Evolutionary conservation across 2,329 filamentous ascomycete genomes (phyloP).

Genomic region (Fusarium cyanostomum): DNA sequence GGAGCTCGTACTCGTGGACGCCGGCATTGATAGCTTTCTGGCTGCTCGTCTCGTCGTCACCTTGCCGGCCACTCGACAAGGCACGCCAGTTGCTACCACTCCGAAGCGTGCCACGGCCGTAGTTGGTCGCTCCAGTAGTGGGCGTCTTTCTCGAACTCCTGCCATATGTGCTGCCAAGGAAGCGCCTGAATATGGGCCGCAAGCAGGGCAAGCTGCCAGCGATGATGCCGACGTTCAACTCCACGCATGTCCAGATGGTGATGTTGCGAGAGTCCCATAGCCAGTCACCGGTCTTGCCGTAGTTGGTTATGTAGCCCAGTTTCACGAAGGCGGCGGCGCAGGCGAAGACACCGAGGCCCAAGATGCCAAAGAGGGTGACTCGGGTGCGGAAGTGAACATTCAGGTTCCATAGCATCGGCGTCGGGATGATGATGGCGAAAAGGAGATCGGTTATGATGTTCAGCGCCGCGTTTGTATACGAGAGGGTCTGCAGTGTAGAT

Average conservation of each 20-base stretch:
- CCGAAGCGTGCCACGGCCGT: slow-evolving; percentile 38
- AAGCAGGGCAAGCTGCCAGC: slow-evolving; percentile 50
- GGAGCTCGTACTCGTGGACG: slow-evolving; percentile 42
- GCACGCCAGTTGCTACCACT: slow-evolving; percentile 40
- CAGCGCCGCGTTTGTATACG: slow-evolving; percentile 53
- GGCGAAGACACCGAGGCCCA: slow-evolving; percentile 57
- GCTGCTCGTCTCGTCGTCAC: slow-evolving; percentile 42
- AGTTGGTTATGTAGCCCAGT: slow-evolving; percentile 49
- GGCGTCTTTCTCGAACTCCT: slow-evolving; percentile 43
- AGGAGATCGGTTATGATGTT: slow-evolving; percentile 51
- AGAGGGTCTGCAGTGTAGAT: slow-evolving; percentile 52
- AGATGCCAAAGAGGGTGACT: slow-evolving; percentile 51
- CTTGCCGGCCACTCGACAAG: slow-evolving; percentile 33
- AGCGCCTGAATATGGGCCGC: slow-evolving; percentile 47
- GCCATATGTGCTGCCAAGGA: slow-evolving; percentile 46
- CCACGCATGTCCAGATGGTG: slow-evolving; percentile 57
- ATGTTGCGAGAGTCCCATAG: slow-evolving; percentile 58
- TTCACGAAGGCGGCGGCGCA: slow-evolving; percentile 55
- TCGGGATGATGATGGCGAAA: slow-evolving; percentile 52
- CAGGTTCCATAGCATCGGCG: slow-evolving; percentile 51
- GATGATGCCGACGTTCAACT: slow-evolving; percentile 51
- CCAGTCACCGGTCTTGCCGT: slow-evolving; percentile 53
- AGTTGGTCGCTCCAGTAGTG: slow-evolving; percentile 37
- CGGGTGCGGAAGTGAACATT: slow-evolving; percentile 55
- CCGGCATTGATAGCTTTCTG: slow-evolving; percentile 42